Base-by-base conservation (phyloP, 495 filamentous ascomycete species). In the Trichoderma asperelloides region DNA sequence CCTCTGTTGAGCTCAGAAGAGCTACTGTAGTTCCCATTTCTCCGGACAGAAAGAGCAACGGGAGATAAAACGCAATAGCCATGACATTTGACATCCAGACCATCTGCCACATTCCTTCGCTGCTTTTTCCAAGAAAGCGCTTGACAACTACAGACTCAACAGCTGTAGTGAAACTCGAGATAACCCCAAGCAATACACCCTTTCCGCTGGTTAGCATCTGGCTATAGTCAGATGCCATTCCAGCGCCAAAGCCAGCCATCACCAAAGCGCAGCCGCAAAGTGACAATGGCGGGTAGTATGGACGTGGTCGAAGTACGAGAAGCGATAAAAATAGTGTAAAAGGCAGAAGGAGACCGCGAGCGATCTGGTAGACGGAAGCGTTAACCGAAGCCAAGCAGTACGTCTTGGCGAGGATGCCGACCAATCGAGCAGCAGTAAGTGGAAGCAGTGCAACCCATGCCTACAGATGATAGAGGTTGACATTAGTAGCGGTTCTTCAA, bases 41-140 rank as follows among this genome's bases (percentile, higher is more conserved):
- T 3, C 68, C 68, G 2, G 70, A 68, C 1, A 68, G 12, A 3
- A 49, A 8, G 1, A 71, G 51, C 23, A 71, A 45, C 16, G 70
- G 70, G 30, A 68, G 3, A 41, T 70, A 71, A 33, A 71, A 65
- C 15, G 51, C 41, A 18, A 71, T 28, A n/a, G 69, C 64, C 66
- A 71, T 68, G n/a, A 66, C 27, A 18, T 67, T 70, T 4, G 68
- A 68, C 70, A 71, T 71, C 43, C 62, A 71, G 2, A 71, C 68
- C 60, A 71, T 70, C 63, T 71, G 70, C 70, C 70, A 71, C 68
- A 71, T 70, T 3, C 70, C 67, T 40, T 70, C 68, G 41, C 70
- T 69, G 13, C 49, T 66, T 39, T 71, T 71, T 23, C 65, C 66
- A 30, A 71, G 60, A 43, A 70, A 71, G 23, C 57, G 62, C 51